Evolutionary conservation across 2,329 filamentous ascomycete genomes (phyloP).

Genomic region (Scortechinia acanthostroma): DNA sequence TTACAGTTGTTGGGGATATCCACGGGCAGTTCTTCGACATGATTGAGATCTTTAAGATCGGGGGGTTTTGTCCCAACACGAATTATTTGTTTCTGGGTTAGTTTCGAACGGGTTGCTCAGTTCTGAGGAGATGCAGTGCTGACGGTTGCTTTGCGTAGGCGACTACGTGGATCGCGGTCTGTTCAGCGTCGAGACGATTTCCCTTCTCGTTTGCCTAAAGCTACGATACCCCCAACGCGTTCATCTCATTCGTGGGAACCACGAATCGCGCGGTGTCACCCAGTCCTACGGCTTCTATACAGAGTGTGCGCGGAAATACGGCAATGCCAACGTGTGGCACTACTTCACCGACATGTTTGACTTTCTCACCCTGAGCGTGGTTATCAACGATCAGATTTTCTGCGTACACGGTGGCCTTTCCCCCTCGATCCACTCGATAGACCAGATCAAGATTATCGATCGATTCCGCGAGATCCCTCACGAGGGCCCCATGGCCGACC

Average conservation of each 20-base stretch:
- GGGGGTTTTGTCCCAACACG: slow-evolving; percentile 92
- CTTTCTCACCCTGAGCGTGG: slow-evolving; percentile 89
- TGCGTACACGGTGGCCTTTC: slow-evolving; percentile 91
- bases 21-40: slow-evolving; percentile 98
- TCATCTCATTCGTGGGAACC: slow-evolving; percentile 92
- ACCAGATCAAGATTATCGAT: slow-evolving; percentile 99
- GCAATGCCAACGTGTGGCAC: slow-evolving; percentile 97
- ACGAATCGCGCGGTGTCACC: slow-evolving; percentile 93
- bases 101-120: too few species aligned
- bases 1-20: slow-evolving; percentile 96
- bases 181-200: slow-evolving; percentile 98
- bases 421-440: slow-evolving; percentile 91
- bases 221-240: slow-evolving; percentile 93
- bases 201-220: slow-evolving; percentile 92
- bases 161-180: slow-evolving; percentile 98
- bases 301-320: slow-evolving; percentile 95
- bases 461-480: slow-evolving; percentile 97
- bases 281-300: slow-evolving; percentile 99
- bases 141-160: slow-evolving; percentile 41
- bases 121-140: too few species aligned
- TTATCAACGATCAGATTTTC: slow-evolving; percentile 98
- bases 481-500: slow-evolving; percentile 97
- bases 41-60: slow-evolving; percentile 98
- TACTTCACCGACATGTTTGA: slow-evolving; percentile 99
- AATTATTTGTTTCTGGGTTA: slow-evolving; percentile 95